Conservation (phyloP, 2,329 filamentous ascomycete species). For the Colletotrichum magnum region DNA sequence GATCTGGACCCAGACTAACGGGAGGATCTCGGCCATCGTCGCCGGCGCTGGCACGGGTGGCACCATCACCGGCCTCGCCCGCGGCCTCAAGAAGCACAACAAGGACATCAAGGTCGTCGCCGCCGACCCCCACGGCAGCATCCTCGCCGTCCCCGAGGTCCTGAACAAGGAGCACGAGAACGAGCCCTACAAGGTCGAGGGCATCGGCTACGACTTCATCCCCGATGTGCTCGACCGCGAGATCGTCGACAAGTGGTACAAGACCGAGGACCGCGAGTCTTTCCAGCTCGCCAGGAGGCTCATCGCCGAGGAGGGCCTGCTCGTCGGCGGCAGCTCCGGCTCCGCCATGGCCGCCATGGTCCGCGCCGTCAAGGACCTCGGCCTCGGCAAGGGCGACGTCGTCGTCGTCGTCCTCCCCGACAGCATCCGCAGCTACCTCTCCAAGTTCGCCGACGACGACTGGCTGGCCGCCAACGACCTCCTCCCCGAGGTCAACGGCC, state of each 20-base stretch:
- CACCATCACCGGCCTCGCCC: constrained; percentile 91
- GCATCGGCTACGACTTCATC: constrained; percentile 98
- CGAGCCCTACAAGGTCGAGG: constrained; percentile 95
- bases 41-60: constrained; percentile 96
- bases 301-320: constrained; percentile 93
- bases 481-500: constrained; percentile 69
- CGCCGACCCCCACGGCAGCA: constrained; percentile 92
- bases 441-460: constrained; percentile 98
- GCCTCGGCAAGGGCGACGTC: constrained; percentile 85
- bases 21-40: constrained; percentile 85
- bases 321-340: constrained; percentile 94
- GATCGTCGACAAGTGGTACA: constrained; percentile 94
- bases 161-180: constrained; percentile 88
- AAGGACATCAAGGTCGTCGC: constrained; percentile 88
- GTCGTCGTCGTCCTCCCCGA: constrained; percentile 94
- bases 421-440: constrained; percentile 96
- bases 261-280: constrained; percentile 93
- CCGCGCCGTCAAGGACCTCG: constrained; percentile 81
- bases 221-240: constrained; percentile 90
- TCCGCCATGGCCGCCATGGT: constrained; percentile 90
- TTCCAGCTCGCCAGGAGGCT: constrained; percentile 91
- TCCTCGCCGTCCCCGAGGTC: constrained; percentile 84
- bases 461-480: constrained; percentile 98
- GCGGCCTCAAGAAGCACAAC: constrained; percentile 90
- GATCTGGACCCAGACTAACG: constrained; percentile 92